These are phyloP conservation scores for Russula sp. DNA, from an alignment of 768 basidiomycete genomes.

Conservation along the genomic window DNA sequence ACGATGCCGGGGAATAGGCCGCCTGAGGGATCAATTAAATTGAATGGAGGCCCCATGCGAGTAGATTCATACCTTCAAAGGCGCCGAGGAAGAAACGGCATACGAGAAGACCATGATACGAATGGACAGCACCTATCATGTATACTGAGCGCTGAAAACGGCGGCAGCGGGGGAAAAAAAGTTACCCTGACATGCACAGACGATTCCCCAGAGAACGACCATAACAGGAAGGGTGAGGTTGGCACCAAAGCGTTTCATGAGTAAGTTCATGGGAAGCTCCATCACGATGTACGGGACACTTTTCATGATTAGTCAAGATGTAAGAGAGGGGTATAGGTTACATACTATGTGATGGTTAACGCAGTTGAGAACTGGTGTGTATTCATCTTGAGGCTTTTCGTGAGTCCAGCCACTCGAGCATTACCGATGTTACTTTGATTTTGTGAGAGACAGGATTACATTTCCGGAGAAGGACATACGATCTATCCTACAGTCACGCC, in stretches of 20 bases:
- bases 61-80: conserved; percentile 43
- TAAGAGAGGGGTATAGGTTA: not conserved
- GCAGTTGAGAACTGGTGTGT: conserved; percentile 27
- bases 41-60: not conserved
- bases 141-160: not conserved
- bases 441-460: not conserved
- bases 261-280: conserved; percentile 28
- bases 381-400: conserved; percentile 29
- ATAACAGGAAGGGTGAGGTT: conserved; percentile 57
- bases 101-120: conserved; percentile 47
- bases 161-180: not conserved
- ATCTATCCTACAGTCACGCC: conserved; percentile 13
- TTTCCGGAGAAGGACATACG: conserved; percentile 8
- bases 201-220: conserved; percentile 64
- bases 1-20: conserved; percentile 42
- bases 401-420: conserved; percentile 32
- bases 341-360: conserved; percentile 22
- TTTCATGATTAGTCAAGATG: conserved; percentile 22
- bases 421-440: conserved; percentile 28
- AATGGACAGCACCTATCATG: conserved; percentile 38
- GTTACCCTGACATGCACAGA: conserved; percentile 53
- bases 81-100: conserved; percentile 48
- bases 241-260: conserved; percentile 43
- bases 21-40: conserved; percentile 6
- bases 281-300: conserved; percentile 28